A percentile compares a stretch with the other conserved stretches of the same genome.
Evolutionary conservation across 176 grass and related monocot species (phyloP).

Genomic region (Ensete glaucum): DNA sequence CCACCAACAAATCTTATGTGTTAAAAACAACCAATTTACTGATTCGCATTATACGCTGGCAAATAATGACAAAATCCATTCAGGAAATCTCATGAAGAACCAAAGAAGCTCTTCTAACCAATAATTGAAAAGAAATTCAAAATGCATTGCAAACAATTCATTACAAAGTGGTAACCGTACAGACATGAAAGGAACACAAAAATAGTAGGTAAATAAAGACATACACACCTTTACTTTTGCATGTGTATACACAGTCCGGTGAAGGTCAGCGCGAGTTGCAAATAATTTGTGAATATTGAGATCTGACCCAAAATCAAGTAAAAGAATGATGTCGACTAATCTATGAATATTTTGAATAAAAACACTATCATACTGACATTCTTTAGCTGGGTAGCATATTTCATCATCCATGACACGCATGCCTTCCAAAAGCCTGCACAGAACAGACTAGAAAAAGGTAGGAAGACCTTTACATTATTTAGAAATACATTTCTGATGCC

Average conservation of each 20-base stretch:
- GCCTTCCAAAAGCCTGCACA: constrained; percentile 47
- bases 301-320: constrained; percentile 35
- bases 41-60: not conserved
- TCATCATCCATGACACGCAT: constrained; percentile 88
- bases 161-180: not conserved
- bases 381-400: constrained; percentile 98
- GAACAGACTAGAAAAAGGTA: not conserved
- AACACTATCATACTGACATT: constrained; percentile 47
- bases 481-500: not conserved
- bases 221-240: constrained; percentile 78
- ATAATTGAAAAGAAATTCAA: no score
- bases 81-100: not conserved
- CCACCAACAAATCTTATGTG: not conserved
- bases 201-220: not conserved
- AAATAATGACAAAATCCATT: not conserved
- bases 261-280: constrained; percentile 79
- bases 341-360: not conserved
- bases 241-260: constrained; percentile 88
- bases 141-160: not conserved
- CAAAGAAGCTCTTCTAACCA: not conserved
- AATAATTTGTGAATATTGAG: constrained; percentile 86
- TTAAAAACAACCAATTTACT: not conserved
- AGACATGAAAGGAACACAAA: not conserved
- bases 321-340: not conserved
- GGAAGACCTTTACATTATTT: not conserved